phyloP scores from a whole-genome alignment of 495 filamentous ascomycete genomes.

The Cairneyella variabilis region DNA sequence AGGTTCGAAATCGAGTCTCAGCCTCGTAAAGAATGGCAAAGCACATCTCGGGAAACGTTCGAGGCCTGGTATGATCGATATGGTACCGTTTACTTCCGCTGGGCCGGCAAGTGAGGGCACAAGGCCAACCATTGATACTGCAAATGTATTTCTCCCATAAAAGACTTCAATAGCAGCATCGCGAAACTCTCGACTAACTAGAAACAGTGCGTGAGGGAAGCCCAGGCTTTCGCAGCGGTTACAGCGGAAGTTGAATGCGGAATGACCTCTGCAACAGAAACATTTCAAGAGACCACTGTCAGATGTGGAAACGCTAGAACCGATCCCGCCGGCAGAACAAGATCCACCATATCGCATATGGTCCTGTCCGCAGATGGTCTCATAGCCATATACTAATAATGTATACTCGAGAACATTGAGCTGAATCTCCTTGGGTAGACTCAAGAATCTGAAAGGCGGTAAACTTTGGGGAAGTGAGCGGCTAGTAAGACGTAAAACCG shows the following conservation, averaged over 20 bases:
- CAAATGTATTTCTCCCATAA: background rate
- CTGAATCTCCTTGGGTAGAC: background rate
- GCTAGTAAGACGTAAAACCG: background rate
- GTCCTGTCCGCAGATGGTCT: background rate
- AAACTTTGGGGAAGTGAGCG: background rate
- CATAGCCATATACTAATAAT: background rate
- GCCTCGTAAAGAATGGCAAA: background rate
- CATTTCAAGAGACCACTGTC: background rate
- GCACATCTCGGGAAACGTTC: background rate
- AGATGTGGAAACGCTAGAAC: no score
- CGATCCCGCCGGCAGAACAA: background rate
- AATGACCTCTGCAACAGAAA: background rate
- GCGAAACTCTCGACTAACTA: background rate
- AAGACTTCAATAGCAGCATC: background rate
- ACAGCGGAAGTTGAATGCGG: slow-evolving; percentile 1
- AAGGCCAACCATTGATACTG: background rate
- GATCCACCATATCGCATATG: background rate
- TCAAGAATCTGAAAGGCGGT: background rate
- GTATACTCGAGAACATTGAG: background rate
- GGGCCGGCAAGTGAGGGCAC: background rate
- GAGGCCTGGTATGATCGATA: background rate
- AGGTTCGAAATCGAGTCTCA: background rate
- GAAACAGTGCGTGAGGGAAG: background rate
- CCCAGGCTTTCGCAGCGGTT: background rate
- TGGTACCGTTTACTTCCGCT: background rate